Evolutionary conservation across 83 land plant species (phyloP), one percentile per base, ranked within the genome.

Genomic region (Isoetes engelmannii): DNA sequence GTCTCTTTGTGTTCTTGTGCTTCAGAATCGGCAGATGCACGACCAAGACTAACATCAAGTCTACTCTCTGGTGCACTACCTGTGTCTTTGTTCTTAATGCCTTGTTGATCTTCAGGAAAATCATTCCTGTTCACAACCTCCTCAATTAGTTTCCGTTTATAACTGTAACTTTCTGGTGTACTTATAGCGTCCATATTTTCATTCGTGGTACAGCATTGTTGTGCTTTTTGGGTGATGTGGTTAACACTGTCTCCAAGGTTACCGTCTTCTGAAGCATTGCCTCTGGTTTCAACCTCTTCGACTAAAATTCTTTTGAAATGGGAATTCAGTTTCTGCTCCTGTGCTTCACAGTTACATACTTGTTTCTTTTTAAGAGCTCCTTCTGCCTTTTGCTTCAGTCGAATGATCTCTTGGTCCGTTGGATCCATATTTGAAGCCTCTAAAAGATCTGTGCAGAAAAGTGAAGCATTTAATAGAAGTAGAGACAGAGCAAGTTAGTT

Each of bases 371-470:
- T 37, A 4, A 77, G 9, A 4, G 18, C 47, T 7, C 41, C 5
- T 56, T 77, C 71, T 18, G 70, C 68, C 12, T 59, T 68, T 45
- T 21, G 42, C 44, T 45, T 66, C 44, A 72, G 8, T 7, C 7
- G 5, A 18, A 62, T 47, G 5, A 44, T 48, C 55, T 77, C 80
- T 65, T 77, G 68, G 61, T 57, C 65, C 4, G 58, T 46, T 0
- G 75, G 58, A 47, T 77, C 75, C 47, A 72, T 48, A 15, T 56
- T 58, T 9, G 72, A 42, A 44, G 70, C 75, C 49, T 57, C 75
- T 7, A 56, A 7, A 10, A 77, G 45, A 28, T 77, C 80, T 77
- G 74, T 43, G 49, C 7, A 7, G 17, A 12, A 15, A 12, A 3
- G 13, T n/a, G 17, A 12, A 3, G 17, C 15, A 12, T 51, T 51